phyloP scores from a whole-genome alignment of 2,329 filamentous ascomycete genomes.

The Sclerotinia spermophila region DNA sequence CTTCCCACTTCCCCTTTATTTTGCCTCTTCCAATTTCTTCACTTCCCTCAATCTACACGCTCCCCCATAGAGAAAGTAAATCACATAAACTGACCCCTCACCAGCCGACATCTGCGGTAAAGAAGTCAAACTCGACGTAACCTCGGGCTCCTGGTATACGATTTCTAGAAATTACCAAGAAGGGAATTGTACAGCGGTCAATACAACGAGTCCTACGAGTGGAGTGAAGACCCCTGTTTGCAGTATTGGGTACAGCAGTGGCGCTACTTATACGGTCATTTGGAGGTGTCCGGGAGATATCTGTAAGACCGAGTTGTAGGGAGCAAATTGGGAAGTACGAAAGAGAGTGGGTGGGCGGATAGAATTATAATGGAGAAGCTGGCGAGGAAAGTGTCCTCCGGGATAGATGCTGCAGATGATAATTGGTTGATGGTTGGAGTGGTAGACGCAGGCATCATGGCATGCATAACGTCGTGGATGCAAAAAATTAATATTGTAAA shows the following conservation, averaged over 20 bases:
- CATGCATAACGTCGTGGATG: not conserved
- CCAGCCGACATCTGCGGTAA: not conserved
- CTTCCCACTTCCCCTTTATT: not conserved
- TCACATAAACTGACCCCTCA: not conserved
- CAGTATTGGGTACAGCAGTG: not conserved
- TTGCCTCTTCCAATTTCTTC: rapidly evolving
- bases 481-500: not conserved
- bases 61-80: not conserved
- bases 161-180: not conserved
- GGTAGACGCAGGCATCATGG: not conserved
- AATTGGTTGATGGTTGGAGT: not conserved
- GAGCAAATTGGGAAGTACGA: not conserved
- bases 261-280: not conserved
- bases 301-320: not conserved
- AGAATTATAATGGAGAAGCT: not conserved
- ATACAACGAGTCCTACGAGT: not conserved
- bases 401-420: not conserved
- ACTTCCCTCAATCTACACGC: no score
- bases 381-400: no score
- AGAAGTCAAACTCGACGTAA: constrained; percentile 8
- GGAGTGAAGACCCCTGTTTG: not conserved
- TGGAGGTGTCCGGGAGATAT: not conserved
- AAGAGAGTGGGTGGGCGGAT: not conserved
- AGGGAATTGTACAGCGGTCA: constrained; percentile 2
- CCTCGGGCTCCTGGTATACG: constrained; percentile 1